Percentiles rank a stretch among this genome's conserved stretches.
These are phyloP conservation scores for Aspergillus intermedius DNA, from an alignment of 2,329 filamentous ascomycete genomes.

Conservation along the genomic window DNA sequence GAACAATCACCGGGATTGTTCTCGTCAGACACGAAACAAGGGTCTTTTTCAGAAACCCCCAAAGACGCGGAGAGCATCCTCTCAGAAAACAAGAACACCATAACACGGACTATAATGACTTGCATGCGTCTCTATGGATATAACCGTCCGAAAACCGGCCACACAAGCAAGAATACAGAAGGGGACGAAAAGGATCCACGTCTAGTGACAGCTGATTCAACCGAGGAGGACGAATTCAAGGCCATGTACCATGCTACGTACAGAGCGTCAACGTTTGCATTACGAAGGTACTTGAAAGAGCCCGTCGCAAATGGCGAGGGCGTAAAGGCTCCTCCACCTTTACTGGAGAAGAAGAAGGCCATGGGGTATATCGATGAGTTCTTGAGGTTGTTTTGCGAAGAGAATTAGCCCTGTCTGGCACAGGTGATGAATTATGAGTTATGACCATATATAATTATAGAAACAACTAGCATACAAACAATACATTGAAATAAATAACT, in stretches of 20 bases:
- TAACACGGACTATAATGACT: slow-evolving; percentile 38
- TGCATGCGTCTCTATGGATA: slow-evolving; percentile 40
- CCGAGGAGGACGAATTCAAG: slow-evolving; percentile 38
- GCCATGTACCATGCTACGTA: slow-evolving; percentile 41
- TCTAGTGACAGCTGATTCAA: slow-evolving; percentile 3
- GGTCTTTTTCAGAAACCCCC: slow-evolving; percentile 6
- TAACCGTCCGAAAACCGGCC: slow-evolving; percentile 24
- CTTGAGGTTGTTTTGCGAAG: slow-evolving; percentile 36
- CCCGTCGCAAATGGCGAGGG: slow-evolving; percentile 1
- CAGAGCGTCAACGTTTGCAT: slow-evolving; percentile 36
- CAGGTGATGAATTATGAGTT: slow-evolving; percentile 15
- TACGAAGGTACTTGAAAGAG: slow-evolving; percentile 34
- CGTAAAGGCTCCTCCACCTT: slow-evolving; percentile 10
- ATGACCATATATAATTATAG: slow-evolving; percentile 5
- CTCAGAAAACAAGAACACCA: slow-evolving; percentile 34
- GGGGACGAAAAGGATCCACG: slow-evolving; percentile 14
- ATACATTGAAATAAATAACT: not conserved
- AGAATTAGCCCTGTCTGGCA: slow-evolving; percentile 20
- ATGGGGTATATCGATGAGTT: slow-evolving; percentile 38
- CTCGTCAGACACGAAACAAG: slow-evolving; percentile 7
- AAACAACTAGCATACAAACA: not conserved
- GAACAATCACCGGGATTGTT: slow-evolving; percentile 9
- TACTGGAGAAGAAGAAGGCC: slow-evolving; percentile 33
- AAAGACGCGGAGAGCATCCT: slow-evolving; percentile 26
- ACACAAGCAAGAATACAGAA: slow-evolving; percentile 11